Base-by-base conservation (phyloP, 106 monocot species). In the Alisma plantagoaquatica region DNA sequence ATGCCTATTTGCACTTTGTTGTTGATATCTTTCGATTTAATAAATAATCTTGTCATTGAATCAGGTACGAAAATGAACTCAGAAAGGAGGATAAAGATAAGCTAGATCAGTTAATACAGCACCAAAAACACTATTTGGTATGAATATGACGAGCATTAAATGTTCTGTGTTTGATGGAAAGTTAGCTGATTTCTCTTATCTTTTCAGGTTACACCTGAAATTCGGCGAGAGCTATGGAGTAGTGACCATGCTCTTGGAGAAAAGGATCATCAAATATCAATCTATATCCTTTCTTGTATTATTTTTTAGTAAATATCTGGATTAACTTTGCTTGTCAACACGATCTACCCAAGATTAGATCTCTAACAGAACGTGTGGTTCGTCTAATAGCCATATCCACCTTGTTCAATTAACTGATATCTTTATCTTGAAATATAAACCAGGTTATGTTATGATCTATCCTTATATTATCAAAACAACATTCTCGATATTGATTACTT, bases 161-260 rank as follows among this genome's bases (percentile, higher is more conserved):
- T 29, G 6, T 16, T 53, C 32, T 53, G 21, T 29, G 17, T 51
- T 24, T 10, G 29, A 15, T 9, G 19, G 15, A 11, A 5, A 26
- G 10, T 16, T 6, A 9, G 12, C 20, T 16, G 32, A 20, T 2
- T 14, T 38, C 41, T 41, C 23, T 23, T 56, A 4, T 14, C 31
- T 41, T 41, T 4, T 2, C 64, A 96, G 94, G 88, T 96, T 58
- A 96, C 94, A 17, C 94, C 94, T 25, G 94, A 96, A 73, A 88
- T 96, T 23, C 68, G 68, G 20, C 67, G 94, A 66, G 94, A 96
- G 57, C 70, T 96, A 1, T 77, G 75, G 51, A 73, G 61, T 29
- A 96, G 94, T 65, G 70, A 58, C 32, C 80, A 75, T 33, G 74
- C 84, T 8, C 88, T 87, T 4, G 81, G 81, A 46, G 83, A 82